phyloP scores from a whole-genome alignment of 495 filamentous ascomycete genomes.

The Penicillium bialowiezense region DNA sequence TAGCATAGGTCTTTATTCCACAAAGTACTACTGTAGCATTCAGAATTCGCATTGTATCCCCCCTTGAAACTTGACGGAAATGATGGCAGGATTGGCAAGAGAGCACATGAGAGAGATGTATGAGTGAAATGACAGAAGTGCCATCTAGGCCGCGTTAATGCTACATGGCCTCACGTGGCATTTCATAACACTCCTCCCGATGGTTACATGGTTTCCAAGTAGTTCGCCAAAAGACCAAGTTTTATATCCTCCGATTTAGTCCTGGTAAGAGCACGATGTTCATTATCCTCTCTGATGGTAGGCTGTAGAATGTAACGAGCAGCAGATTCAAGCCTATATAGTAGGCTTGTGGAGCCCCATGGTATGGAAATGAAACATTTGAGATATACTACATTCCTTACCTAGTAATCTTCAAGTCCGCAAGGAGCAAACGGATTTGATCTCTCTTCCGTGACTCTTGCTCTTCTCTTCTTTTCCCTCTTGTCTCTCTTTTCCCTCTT shows the following conservation, averaged over 20 bases:
- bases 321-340: too few relatives aligned
- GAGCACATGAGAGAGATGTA: neutral
- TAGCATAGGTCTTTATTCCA: slow-evolving; percentile 3
- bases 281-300: neutral
- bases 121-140: neutral
- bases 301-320: too few relatives aligned
- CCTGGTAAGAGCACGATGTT: neutral
- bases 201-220: too few relatives aligned
- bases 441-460: too few relatives aligned
- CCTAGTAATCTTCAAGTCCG: too few relatives aligned
- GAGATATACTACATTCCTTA: too few relatives aligned
- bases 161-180: neutral
- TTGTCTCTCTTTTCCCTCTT: too few relatives aligned
- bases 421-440: too few relatives aligned
- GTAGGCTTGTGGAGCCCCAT: too few relatives aligned
- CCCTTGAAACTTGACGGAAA: neutral
- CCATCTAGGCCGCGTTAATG: neutral
- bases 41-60: neutral
- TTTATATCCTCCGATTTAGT: neutral
- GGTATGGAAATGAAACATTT: too few relatives aligned
- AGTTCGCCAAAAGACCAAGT: neutral
- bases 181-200: neutral
- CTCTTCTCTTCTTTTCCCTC: too few relatives aligned
- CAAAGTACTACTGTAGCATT: slow-evolving; percentile 2
- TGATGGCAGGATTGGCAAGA: neutral